phyloP scores from a whole-genome alignment of 495 filamentous ascomycete species.

The Endocarpon pusillum region DNA sequence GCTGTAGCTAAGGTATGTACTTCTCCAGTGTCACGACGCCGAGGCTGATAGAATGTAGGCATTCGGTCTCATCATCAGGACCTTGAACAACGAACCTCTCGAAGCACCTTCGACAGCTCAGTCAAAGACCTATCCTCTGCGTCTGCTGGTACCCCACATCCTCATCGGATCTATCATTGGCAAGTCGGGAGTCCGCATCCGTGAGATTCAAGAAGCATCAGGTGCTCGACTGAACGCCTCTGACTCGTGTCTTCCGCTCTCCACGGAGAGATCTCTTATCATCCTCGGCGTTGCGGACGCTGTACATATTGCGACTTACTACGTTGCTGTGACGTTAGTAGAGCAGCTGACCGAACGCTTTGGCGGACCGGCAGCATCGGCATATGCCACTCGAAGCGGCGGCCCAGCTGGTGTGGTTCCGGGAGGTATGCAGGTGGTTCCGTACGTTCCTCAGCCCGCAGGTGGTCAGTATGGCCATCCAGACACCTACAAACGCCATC shows the following conservation, averaged over 20 bases:
- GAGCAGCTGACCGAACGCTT: conserved; percentile 94
- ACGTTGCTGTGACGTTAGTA: conserved; percentile 85
- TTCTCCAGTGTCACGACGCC: conserved; percentile 1
- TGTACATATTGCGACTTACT: conserved; percentile 97
- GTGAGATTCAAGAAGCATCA: conserved; percentile 95
- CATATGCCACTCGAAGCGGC: conserved; percentile 89
- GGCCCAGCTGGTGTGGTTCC: conserved; percentile 83
- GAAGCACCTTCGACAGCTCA: conserved; percentile 70
- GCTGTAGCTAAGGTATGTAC: conserved; percentile 80
- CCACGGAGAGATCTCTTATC: conserved; percentile 90
- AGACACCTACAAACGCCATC: conserved; percentile 63
- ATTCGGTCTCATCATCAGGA: conserved; percentile 94
- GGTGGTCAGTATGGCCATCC: conserved; percentile 84
- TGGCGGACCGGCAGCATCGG: conserved; percentile 86
- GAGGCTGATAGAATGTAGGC: conserved; percentile 38
- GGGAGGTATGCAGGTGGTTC: conserved; percentile 93
- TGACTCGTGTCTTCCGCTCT: conserved; percentile 80
- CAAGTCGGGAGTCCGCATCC: conserved; percentile 85
- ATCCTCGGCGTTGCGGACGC: conserved; percentile 82
- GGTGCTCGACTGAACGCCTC: conserved; percentile 94
- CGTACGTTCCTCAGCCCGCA: conserved; percentile 83
- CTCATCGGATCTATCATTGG: conserved; percentile 98
- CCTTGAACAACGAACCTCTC: conserved; percentile 88
- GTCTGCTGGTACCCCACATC: conserved; percentile 88
- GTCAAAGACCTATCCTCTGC: conserved; percentile 93